These are phyloP conservation scores for Phytophthora tentaculata DNA, from an alignment of 352 stramenopile genomes.

Conservation along the genomic window DNA sequence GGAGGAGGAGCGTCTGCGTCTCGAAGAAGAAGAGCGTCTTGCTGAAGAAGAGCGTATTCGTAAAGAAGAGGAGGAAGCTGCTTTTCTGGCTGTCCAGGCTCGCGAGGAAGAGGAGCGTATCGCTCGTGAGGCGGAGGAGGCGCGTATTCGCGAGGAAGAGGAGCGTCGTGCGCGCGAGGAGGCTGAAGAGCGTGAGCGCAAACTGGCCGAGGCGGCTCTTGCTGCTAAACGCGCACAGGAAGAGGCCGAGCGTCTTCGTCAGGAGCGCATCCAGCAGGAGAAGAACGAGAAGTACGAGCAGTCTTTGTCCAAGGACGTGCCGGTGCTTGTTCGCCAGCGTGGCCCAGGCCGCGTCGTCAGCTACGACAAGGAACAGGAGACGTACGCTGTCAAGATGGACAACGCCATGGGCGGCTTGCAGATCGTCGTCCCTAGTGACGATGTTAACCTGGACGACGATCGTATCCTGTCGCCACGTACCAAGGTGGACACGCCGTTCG, in stretches of 20 bases:
- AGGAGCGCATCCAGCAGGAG: conserved; percentile 62
- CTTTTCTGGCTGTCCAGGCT: conserved; percentile 19
- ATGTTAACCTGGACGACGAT: conserved; percentile 85
- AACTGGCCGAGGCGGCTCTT: conserved; percentile 48
- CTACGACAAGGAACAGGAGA: conserved; percentile 84
- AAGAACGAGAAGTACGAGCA: conserved; percentile 88
- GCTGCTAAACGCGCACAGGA: conserved; percentile 47
- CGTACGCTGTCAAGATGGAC: conserved; percentile 77
- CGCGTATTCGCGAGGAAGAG: conserved; percentile 36
- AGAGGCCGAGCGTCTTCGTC: conserved; percentile 55
- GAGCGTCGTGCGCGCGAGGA: conserved; percentile 41
- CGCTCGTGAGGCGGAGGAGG: conserved; percentile 37
- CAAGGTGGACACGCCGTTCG: conserved; percentile 87
- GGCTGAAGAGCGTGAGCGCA: conserved; percentile 50
- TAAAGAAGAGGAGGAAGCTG: conserved; percentile 27
- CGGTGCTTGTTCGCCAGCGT: conserved; percentile 79
- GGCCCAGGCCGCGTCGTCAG: conserved; percentile 73
- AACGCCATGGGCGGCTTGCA: conserved; percentile 67
- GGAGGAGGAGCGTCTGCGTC: conserved; percentile 39
- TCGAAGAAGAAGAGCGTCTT: conserved; percentile 36
- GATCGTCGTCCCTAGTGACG: conserved; percentile 71
- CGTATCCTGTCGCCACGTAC: conserved; percentile 86
- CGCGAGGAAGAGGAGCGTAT: conserved; percentile 37
- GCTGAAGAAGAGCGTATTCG: conserved; percentile 35
- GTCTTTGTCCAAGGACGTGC: conserved; percentile 86